Evolutionary conservation across 768 basidiomycete species (phyloP), one percentile per base, ranked within the genome.

Genomic region (Mycena haematopus): DNA sequence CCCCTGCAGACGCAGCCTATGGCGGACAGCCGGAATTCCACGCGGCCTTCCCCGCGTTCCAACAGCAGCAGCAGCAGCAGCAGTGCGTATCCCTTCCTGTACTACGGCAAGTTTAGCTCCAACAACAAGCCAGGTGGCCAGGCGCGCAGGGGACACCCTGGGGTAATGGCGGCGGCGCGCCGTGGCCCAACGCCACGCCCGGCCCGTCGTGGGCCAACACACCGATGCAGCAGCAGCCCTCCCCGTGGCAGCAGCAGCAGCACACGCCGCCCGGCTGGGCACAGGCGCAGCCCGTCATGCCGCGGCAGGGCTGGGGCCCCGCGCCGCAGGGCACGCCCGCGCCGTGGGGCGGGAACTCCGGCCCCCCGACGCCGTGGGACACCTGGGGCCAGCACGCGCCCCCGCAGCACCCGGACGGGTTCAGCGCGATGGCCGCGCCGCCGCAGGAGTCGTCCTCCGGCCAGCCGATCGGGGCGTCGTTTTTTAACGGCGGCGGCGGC

Each of bases 221-320:
- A n/a, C n/a, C n/a, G n/a, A n/a, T n/a, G n/a, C n/a, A n/a, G n/a
- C n/a, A n/a, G n/a, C n/a, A n/a, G n/a, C n/a, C n/a, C n/a, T n/a
- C n/a, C n/a, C 54, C 49, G 24, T 35, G 47, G 36, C 25, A 10
- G 29, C 60, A 27, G 33, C 53, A 49, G 47, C 53, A 49, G 47
- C 15, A 8, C 8, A 21, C 40, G n/a, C 40, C 47, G 35, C 47
- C 47, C 2, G 8, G n/a, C 0, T 56, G 60, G 61, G n/a, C 5
- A 24, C 40, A 42, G 25, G 50, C 40, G 0, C 51, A n/a, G 49
- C n/a, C n/a, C n/a, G n/a, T n/a, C n/a, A 52, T 54, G 55, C 63
- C 63, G 6, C 58, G 54, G 3, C 63, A 38, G 27, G 63, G 63
- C n/a, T 60, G 63, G 58, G 63, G 58, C 0, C 54, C 63, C 8